These are phyloP conservation scores for Amaranthus tricolor DNA, from an alignment of 179 eudicot genomes.

Conservation along the genomic window DNA sequence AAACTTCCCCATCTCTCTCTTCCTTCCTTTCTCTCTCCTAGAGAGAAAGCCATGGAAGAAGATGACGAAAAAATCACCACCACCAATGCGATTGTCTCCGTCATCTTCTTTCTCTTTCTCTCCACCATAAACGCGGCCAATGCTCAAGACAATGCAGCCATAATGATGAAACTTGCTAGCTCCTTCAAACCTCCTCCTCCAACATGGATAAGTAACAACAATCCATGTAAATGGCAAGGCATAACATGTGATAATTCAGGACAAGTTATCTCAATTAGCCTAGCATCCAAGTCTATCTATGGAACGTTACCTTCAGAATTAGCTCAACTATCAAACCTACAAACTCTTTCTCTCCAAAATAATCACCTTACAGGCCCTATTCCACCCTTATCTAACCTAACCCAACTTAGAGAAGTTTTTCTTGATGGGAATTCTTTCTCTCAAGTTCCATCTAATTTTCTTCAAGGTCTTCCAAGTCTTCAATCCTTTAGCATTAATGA, in stretches of 20 bases:
- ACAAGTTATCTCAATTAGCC: conserved; percentile 40
- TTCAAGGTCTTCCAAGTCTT: conserved; percentile 45
- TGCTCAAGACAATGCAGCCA: conserved; percentile 34
- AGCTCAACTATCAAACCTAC: conserved; percentile 40
- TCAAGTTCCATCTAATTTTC: conserved; percentile 33
- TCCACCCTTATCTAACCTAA: conserved; percentile 45
- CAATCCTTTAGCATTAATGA: conserved; percentile 41
- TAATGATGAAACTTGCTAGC: conserved; percentile 41
- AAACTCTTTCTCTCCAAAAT: conserved; percentile 46
- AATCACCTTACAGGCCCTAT: conserved; percentile 54
- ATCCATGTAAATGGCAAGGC: conserved; percentile 61
- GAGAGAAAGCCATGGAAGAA: conserved; percentile 35
- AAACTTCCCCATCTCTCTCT: conserved; percentile 3
- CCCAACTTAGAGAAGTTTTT: conserved; percentile 32
- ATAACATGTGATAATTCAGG: conserved; percentile 42
- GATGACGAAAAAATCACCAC: conserved; percentile 14
- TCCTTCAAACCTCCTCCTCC: conserved; percentile 42
- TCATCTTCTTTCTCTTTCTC: conserved; percentile 17
- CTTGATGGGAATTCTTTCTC: conserved; percentile 47
- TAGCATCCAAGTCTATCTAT: conserved; percentile 31
- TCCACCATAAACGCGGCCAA: background rate
- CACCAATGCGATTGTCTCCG: conserved; percentile 1
- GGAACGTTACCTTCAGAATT: conserved; percentile 54
- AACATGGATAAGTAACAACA: conserved; percentile 37
- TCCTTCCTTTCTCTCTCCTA: background rate